Base-by-base conservation (phyloP, 1,284 basidiomycete species). In the Apiotrichum montevideense region DNA sequence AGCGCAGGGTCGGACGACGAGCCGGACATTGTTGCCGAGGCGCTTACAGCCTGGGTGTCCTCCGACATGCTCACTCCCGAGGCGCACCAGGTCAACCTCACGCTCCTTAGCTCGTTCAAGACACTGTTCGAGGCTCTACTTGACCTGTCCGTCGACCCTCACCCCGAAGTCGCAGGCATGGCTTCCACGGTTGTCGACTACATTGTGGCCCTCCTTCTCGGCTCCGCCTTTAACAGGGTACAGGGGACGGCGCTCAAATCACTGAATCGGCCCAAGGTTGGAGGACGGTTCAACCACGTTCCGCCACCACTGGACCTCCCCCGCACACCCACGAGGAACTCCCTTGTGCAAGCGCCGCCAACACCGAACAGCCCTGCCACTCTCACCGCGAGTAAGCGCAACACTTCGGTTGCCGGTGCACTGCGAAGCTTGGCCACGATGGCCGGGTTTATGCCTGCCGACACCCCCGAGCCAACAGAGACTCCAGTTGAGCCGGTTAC, bases 131-230 rank as follows among this genome's bases (percentile, higher is more conserved):
- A 88, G 37, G 84, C 88, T 3, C 81, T 98, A 9, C 80, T 98
- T 54, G 94, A 98, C 74, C 81, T 98, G 9, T 91, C 91, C 1
- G 87, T 88, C 9, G 96, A 98, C 69, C 88, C 94, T 0, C 91
- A 95, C 70, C 85, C 87, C 49, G 94, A 98, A 71, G 92, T 98
- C 4, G 87, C 91, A 0, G 85, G 87, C 6, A 84, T 90, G 68
- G 93, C 94, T 0, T 87, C 89, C 68, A 95, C 90, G 0, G 86
- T 97, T 21, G 83, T 94, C 46, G 95, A 98, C 76, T 96, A 94
- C 69, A 83, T 97, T 66, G 85, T 90, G 74, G 92, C 92, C 0
- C 81, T 94, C 10, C 82, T 98, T 13, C 79, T 97, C 29, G 88
- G 92, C 64, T 92, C 89, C 13, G 87, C 91, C 0, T 92, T 98